Evolutionary conservation across 805 yeast species (phyloP).

Genomic region (Tetrapisispora arboricola): DNA sequence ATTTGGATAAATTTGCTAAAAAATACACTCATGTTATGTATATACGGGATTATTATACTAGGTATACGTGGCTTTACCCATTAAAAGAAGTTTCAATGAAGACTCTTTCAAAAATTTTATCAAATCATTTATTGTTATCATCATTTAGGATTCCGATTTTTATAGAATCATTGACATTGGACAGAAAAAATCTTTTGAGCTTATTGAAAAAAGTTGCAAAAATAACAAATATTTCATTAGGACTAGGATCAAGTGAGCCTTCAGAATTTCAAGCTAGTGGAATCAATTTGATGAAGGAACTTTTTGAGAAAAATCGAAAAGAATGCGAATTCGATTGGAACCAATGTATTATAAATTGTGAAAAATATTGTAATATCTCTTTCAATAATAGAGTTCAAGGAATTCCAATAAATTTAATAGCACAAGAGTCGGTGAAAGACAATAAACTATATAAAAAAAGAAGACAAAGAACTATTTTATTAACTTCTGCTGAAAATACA

Average conservation of each 20-base stretch:
- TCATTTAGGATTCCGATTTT: constrained; percentile 21
- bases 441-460: constrained; percentile 14
- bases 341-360: constrained; percentile 19
- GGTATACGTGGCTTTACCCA: constrained; percentile 25
- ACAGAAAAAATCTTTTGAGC: constrained; percentile 22
- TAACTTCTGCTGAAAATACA: constrained; percentile 15
- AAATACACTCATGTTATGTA: constrained; percentile 20
- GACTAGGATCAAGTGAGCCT: constrained; percentile 14
- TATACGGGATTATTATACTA: constrained; percentile 23
- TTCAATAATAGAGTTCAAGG: constrained; percentile 14
- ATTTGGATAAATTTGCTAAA: constrained; percentile 14
- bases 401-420: constrained; percentile 18
- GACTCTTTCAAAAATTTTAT: constrained; percentile 11
- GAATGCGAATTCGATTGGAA: constrained; percentile 22
- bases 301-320: constrained; percentile 9
- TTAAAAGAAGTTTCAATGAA: constrained; percentile 16
- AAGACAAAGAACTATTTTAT: constrained; percentile 15
- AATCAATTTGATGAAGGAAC: constrained; percentile 11
- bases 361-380: constrained; percentile 12
- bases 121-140: constrained; percentile 13
- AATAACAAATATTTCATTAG: constrained; percentile 17
- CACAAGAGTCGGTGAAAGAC: constrained; percentile 10
- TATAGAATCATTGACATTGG: constrained; percentile 22
- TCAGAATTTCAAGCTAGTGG: constrained; percentile 15
- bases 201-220: constrained; percentile 18